A percentile compares a stretch with the other conserved stretches of the same genome.
phyloP scores from a whole-genome alignment of 208 protist genomes.

The Leishmania guyanensis region DNA sequence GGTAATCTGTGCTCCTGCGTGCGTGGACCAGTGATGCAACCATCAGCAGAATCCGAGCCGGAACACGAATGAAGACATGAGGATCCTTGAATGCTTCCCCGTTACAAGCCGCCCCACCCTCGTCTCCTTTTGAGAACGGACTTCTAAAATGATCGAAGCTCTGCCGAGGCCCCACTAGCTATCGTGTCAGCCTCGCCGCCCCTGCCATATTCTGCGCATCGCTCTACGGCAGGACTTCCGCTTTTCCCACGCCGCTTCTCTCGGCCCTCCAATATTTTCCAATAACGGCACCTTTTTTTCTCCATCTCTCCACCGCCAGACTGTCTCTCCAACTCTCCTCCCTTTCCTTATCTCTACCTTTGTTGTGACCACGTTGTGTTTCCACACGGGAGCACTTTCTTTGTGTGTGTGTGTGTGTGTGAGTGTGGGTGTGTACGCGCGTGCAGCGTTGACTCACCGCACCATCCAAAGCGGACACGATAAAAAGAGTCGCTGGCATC shows the following conservation, averaged over 20 bases:
- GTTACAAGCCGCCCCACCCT: neutral
- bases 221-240: neutral
- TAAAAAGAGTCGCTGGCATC: neutral
- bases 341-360: neutral
- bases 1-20: neutral
- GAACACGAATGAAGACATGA: neutral
- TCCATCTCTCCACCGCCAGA: neutral
- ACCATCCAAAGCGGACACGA: neutral
- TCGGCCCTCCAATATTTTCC: neutral
- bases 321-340: neutral
- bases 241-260: neutral
- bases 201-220: neutral
- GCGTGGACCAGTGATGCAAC: neutral
- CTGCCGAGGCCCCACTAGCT: neutral
- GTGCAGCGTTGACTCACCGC: neutral
- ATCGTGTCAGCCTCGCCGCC: neutral
- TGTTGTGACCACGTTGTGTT: neutral
- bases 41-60: neutral
- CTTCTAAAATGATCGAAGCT: neutral
- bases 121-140: neutral
- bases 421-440: neutral
- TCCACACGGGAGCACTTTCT: neutral
- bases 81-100: neutral
- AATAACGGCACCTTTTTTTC: neutral
- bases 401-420: neutral